Base-by-base conservation (phyloP, 805 yeast species). In the Isabelozyma rhagii region DNA sequence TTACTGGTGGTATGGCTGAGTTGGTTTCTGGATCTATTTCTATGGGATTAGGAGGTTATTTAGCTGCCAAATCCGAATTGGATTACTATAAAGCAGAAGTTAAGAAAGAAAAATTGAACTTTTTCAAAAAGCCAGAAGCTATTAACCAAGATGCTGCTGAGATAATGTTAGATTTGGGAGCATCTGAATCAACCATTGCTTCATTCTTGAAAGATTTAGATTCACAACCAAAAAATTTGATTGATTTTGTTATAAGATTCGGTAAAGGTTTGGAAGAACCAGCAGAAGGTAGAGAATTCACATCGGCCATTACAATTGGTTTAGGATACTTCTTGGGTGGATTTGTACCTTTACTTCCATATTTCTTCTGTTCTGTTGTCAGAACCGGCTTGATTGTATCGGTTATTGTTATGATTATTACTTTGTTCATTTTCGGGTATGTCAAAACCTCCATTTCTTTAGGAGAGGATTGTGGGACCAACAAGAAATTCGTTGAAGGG, bases 1-100 rank as follows among this genome's bases (percentile, higher is more conserved):
- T 93, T 53, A 91, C 98, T 27, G 99, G 98, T 77, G 99, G 98
- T 21, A 82, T 93, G 80, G 98, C 98, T 8, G 99, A 93, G 74
- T 81, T 93, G 57, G 96, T 93, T 3, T 88, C 97, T 5, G 99
- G 99, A 45, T 96, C 98, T 43, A 92, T 93, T 47, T 87, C 96
- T 28, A 93, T 93, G 99, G 98, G 99, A 8, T 81, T 93, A 48
- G 99, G 99, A 51, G 99, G 99, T 29, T 93, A 82, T 67, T 76
- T 93, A 49, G 99, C 98, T 29, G 99, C 99, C 41, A 87, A 86
- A 66, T 83, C 92, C 11, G 99, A 93, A 71, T 71, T 78, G 21
- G 93, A 87, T 63, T 87, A 83, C 66, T 87, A 86, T 66, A 74
- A 77, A 47, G 78, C 85, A 17, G 89, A 86, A 65, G 92, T 87